These are phyloP conservation scores for Hylodesmum podocarpum DNA, from an alignment of 306 rosid species.

Conservation along the genomic window DNA sequence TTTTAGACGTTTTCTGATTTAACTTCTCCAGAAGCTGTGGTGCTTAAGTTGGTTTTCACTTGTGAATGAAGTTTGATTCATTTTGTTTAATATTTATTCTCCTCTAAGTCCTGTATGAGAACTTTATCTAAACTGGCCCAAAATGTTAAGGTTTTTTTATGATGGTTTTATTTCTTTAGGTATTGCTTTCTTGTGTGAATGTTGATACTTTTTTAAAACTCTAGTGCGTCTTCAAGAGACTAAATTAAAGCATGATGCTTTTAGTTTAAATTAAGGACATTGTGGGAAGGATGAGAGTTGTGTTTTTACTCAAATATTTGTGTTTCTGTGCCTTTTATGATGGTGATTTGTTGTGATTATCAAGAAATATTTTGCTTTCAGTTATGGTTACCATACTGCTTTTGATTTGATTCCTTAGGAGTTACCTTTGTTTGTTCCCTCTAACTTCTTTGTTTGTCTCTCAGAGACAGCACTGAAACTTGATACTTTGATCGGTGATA, in stretches of 20 bases:
- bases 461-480: conserved; percentile 91
- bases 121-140: neutral
- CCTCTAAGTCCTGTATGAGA: neutral
- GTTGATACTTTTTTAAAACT: neutral
- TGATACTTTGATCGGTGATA: conserved; percentile 82
- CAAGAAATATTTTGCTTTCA: neutral
- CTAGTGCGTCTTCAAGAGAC: neutral
- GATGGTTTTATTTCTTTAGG: neutral
- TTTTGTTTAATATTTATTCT: neutral
- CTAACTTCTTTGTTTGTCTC: conserved; percentile 35
- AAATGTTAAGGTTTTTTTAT: neutral
- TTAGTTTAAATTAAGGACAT: neutral
- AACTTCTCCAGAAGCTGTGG: neutral
- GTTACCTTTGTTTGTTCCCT: conserved; percentile 14
- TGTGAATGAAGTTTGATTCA: neutral
- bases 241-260: neutral
- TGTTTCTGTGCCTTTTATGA: neutral
- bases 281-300: conserved; percentile 10
- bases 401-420: conserved; percentile 24
- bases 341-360: conserved; percentile 1
- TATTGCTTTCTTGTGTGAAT: neutral
- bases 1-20: neutral
- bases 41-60: neutral
- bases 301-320: neutral
- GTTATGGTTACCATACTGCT: neutral